A percentile compares a stretch with the other conserved stretches of the same genome.
Evolutionary conservation across 2,329 filamentous ascomycete species (phyloP).

Genomic region (Dothistroma septosporum): DNA sequence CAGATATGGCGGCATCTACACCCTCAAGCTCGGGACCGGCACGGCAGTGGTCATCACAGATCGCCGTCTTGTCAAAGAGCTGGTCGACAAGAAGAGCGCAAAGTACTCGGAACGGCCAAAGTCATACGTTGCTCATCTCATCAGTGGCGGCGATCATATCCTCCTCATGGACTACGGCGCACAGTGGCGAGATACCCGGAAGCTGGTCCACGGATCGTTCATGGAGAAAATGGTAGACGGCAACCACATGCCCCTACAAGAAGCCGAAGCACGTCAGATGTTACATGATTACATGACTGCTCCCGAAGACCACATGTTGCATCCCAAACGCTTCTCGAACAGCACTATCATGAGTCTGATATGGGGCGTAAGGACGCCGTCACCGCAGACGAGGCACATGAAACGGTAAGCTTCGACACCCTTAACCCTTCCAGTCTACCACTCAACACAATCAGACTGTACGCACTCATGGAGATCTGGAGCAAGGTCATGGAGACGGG

Average conservation of each 20-base stretch:
- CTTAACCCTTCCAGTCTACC: background rate
- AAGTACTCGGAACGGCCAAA: conserved; percentile 39
- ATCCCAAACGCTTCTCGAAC: conserved; percentile 49
- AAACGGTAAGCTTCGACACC: conserved; percentile 14
- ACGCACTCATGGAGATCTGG: conserved; percentile 44
- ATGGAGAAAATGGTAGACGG: conserved; percentile 46
- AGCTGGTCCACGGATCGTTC: conserved; percentile 41
- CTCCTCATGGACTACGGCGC: conserved; percentile 47
- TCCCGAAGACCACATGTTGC: conserved; percentile 45
- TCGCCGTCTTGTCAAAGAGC: conserved; percentile 39
- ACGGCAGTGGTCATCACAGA: conserved; percentile 43
- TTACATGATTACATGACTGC: conserved; percentile 42
- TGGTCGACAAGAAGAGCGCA: conserved; percentile 45
- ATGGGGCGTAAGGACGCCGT: conserved; percentile 29
- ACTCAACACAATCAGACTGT: conserved; percentile 30
- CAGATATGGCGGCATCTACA: conserved; percentile 28
- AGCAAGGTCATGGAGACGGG: conserved; percentile 46
- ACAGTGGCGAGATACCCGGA: conserved; percentile 46
- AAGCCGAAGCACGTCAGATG: conserved; percentile 50
- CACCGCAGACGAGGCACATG: conserved; percentile 22
- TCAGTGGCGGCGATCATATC: conserved; percentile 47
- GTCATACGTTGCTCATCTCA: conserved; percentile 44
- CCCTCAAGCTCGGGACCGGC: conserved; percentile 40
- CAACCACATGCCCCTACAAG: conserved; percentile 40
- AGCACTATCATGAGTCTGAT: conserved; percentile 46